Evolutionary conservation across 164 flowering plant genomes (phyloP), one percentile per base, ranked within the genome.

Genomic region (Tinospora cordifolia): DNA sequence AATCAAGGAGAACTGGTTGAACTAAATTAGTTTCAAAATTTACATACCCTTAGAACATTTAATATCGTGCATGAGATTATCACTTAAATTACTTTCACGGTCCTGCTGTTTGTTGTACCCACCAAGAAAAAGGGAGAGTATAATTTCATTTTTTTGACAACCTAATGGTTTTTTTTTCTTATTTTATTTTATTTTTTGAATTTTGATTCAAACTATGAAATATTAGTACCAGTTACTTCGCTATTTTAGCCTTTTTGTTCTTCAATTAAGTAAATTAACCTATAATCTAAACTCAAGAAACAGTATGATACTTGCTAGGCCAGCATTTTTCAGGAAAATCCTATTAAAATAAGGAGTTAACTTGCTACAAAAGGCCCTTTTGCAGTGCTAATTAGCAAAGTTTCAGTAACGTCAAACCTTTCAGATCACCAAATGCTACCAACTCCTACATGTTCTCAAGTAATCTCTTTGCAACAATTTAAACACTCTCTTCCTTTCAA

Each of bases 391-490:
- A 24, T n/a, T 6, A 54, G 24, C n/a, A 54, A 54, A 54, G 22
- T 1, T 54, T 25, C 24, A 19, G 24, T 19, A 19, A 1, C 6
- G 60, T 54, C 60, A 72, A 70, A 65, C 41, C 22, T 62, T 65
- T 76, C 49, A 46, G 85, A 72, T 76, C 75, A 78, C 80, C 85
- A 78, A 84, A 80, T 76, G 3, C 68, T 78, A 70, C 78, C 81
- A 74, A 79, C 71, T 46, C 41, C 67, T 21, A 51, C 40, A 62
- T 34, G 6, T 1, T 3, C 10, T 54, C 10, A n/a, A 34, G 19
- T 67, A 9, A 13, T 15, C 34, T 12, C 36, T 17, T 17, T 58
- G 57, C 60, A 40, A 4, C 65, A 54, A 30, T 62, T 47, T 41
- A 49, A 40, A 36, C 64, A 59, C 54, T 60, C 49, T 6, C 22